A percentile compares a stretch with the other conserved stretches of the same genome.
phyloP scores from a whole-genome alignment of 1,139 yeast species.

The Yamadazyma triangularis region DNA sequence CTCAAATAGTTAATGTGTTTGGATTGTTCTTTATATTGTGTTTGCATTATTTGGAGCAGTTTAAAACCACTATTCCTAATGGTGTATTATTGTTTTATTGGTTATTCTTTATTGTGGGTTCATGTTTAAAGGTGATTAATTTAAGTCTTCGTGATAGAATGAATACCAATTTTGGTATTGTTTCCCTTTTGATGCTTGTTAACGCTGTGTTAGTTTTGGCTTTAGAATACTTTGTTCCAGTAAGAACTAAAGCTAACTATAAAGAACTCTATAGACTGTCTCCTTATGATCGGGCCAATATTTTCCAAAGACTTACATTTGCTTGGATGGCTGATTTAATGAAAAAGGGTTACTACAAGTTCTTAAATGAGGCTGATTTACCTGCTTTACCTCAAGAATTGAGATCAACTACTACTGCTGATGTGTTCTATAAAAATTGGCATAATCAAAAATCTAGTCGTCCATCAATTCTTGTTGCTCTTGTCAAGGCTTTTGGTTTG shows the following conservation, averaged over 20 bases:
- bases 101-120: constrained; percentile 51
- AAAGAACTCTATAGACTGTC: constrained; percentile 36
- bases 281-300: constrained; percentile 79
- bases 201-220: constrained; percentile 49
- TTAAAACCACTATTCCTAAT: constrained; percentile 59
- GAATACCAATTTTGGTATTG: constrained; percentile 30
- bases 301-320: constrained; percentile 76
- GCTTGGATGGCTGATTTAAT: constrained; percentile 91
- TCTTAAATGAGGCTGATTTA: constrained; percentile 69
- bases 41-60: constrained; percentile 70
- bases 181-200: constrained; percentile 45
- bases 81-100: constrained; percentile 74
- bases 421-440: constrained; percentile 61
- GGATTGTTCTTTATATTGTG: constrained; percentile 49
- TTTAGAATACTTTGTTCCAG: constrained; percentile 49
- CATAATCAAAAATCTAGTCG: constrained; percentile 25
- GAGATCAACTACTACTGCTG: constrained; percentile 48
- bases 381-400: constrained; percentile 74
- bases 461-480: constrained; percentile 67
- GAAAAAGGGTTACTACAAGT: constrained; percentile 77
- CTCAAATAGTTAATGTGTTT: constrained; percentile 33
- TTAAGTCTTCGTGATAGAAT: constrained; percentile 41
- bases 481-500: constrained; percentile 65
- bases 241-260: constrained; percentile 35
- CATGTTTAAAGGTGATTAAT: constrained; percentile 38